Conservation (phyloP, 1,139 yeast genomes). For the Candida neerlandica region DNA sequence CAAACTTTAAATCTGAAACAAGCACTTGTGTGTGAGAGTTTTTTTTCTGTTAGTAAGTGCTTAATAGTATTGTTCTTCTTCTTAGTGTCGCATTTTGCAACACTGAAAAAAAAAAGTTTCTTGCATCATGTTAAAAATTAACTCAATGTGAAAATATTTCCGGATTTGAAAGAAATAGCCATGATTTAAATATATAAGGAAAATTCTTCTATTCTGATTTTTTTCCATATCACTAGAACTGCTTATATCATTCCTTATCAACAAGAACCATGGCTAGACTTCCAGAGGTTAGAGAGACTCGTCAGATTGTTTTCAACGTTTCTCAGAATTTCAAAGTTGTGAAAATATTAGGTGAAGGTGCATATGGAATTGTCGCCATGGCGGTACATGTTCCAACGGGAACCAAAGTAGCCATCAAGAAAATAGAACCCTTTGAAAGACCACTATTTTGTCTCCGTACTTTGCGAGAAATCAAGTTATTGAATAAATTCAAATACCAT, state of each 20-base stretch:
- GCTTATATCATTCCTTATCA: not conserved
- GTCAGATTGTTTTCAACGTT: slow-evolving; percentile 79
- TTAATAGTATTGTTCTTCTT: not conserved
- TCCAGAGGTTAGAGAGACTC: slow-evolving; percentile 4
- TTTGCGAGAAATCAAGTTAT: slow-evolving; percentile 80
- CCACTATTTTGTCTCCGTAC: slow-evolving; percentile 92
- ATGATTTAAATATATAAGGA: not conserved
- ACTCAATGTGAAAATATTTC: not conserved
- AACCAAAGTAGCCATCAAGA: slow-evolving; percentile 92
- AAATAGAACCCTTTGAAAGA: slow-evolving; percentile 90
- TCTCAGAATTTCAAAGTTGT: slow-evolving; percentile 83
- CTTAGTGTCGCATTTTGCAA: not conserved
- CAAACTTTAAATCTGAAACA: slow-evolving; percentile 5
- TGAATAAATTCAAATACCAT: slow-evolving; percentile 78
- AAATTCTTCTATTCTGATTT: not conserved
- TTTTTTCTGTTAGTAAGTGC: not conserved
- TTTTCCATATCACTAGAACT: not conserved
- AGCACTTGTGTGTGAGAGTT: not conserved
- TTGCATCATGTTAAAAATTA: not conserved
- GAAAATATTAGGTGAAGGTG: slow-evolving; percentile 93
- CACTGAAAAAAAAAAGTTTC: not conserved
- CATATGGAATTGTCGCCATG: slow-evolving; percentile 94
- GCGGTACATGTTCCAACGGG: slow-evolving; percentile 88
- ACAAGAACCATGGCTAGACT: not conserved
- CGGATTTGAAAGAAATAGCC: not conserved